Conservation (phyloP, 176 grass and related monocot genomes). For the Aegilops bicornis region DNA sequence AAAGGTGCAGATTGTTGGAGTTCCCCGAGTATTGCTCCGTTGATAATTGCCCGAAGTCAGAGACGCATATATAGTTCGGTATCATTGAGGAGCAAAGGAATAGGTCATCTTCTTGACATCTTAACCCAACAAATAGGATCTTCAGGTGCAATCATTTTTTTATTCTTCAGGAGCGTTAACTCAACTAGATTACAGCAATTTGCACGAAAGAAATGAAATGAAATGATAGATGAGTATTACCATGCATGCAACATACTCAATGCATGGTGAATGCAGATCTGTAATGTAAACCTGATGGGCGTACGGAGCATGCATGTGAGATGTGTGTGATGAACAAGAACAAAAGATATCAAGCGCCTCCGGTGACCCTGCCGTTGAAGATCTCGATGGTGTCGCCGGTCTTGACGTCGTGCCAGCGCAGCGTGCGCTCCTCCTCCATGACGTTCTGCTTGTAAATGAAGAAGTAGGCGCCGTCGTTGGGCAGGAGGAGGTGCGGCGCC, state of each 20-base stretch:
- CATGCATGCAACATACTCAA: too few species aligned
- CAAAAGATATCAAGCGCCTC: constrained; percentile 13
- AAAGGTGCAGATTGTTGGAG: too few species aligned
- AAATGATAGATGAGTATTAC: too few species aligned
- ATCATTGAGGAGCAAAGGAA: not conserved
- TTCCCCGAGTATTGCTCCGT: not conserved
- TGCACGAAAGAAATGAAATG: too few species aligned
- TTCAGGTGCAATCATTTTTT: not conserved
- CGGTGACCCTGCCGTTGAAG: constrained; percentile 50
- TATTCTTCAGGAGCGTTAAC: too few species aligned
- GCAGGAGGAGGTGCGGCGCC: not conserved
- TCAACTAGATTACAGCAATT: too few species aligned
- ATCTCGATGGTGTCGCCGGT: constrained; percentile 58
- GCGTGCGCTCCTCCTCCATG: constrained; percentile 60
- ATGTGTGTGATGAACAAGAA: not conserved
- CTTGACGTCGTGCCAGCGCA: constrained; percentile 61
- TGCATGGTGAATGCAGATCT: not conserved
- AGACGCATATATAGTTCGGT: not conserved
- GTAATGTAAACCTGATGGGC: not conserved
- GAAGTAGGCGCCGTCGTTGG: constrained; percentile 37
- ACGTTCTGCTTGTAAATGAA: constrained; percentile 59
- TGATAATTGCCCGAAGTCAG: not conserved
- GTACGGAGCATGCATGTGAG: not conserved
- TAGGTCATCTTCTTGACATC: not conserved
- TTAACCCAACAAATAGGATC: not conserved